A percentile compares a stretch with the other conserved stretches of the same genome.
Conservation (phyloP, 805 yeast species). For the Saccharomycopsis synnaedendra region DNA sequence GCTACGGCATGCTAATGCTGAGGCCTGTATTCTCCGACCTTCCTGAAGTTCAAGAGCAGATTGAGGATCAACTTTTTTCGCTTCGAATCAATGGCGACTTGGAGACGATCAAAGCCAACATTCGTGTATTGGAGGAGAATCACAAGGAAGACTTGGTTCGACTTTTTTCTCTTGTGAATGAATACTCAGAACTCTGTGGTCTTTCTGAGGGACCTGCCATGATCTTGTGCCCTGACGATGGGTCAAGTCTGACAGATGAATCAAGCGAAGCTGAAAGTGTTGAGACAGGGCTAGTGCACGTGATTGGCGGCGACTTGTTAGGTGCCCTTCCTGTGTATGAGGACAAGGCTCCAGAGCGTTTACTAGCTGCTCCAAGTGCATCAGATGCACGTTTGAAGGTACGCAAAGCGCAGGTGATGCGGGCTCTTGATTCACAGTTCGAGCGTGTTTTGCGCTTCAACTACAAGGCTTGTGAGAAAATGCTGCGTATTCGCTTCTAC, state of each 20-base stretch:
- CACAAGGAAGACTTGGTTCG: conserved; percentile 14
- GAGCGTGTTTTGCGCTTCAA: conserved; percentile 13
- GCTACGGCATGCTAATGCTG: neutral
- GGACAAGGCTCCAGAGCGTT: no score
- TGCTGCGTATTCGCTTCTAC: conserved; percentile 21
- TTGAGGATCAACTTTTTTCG: conserved; percentile 9
- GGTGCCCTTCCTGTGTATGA: neutral
- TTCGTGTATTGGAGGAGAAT: conserved; percentile 13
- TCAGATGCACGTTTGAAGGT: no score
- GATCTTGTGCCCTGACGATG: neutral
- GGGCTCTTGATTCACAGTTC: neutral
- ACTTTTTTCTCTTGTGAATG: conserved; percentile 8
- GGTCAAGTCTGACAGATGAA: conserved; percentile 1
- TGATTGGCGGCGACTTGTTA: neutral
- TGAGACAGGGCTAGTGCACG: conserved; percentile 6
- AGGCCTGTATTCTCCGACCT: neutral
- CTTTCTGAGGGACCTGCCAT: neutral
- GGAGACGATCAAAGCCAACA: conserved; percentile 14
- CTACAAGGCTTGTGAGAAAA: conserved; percentile 12
- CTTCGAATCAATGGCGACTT: conserved; percentile 4
- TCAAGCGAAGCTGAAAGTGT: conserved; percentile 11
- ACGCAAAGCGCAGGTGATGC: no score
- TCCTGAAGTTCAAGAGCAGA: neutral
- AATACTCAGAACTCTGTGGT: conserved; percentile 1
- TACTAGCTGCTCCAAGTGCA: no score